Conservation (phyloP, 108 stramenopile species). For the Aurantiochytrium sp. region DNA sequence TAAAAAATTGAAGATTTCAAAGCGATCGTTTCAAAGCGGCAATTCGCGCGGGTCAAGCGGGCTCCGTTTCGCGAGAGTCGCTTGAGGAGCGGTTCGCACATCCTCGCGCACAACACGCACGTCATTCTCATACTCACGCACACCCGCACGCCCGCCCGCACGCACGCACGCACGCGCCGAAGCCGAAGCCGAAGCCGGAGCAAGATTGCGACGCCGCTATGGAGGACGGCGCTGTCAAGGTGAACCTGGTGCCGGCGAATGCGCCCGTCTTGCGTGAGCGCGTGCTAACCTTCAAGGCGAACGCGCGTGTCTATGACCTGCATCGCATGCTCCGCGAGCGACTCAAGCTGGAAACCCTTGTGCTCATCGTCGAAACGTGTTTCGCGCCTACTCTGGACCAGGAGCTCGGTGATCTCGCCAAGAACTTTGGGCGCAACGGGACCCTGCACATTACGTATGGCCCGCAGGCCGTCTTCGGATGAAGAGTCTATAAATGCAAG, state of each 20-base stretch:
- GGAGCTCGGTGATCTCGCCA: neutral
- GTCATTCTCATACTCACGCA: too few species aligned
- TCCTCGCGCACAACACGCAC: too few species aligned
- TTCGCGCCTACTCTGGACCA: constrained; percentile 9
- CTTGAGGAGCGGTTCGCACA: too few species aligned
- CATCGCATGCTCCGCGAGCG: neutral
- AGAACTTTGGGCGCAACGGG: neutral
- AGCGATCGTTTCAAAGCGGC: too few species aligned
- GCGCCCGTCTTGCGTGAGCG: neutral
- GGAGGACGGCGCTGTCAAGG: neutral
- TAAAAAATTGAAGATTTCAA: too few species aligned
- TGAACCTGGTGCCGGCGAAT: neutral
- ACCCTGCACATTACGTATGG: neutral
- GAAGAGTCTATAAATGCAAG: too few species aligned
- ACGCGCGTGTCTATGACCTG: neutral
- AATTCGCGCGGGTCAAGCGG: too few species aligned
- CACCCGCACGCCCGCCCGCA: too few species aligned
- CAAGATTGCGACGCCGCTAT: too few species aligned
- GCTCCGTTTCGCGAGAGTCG: too few species aligned
- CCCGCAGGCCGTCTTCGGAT: neutral
- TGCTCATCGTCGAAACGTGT: neutral
- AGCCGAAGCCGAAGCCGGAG: too few species aligned
- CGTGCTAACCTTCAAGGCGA: neutral
- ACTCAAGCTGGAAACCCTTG: neutral
- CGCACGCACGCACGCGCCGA: too few species aligned